Percentiles rank a stretch among this genome's conserved stretches.
phyloP scores from a whole-genome alignment of 1,139 yeast genomes.

The Arxiozyma bovina region DNA sequence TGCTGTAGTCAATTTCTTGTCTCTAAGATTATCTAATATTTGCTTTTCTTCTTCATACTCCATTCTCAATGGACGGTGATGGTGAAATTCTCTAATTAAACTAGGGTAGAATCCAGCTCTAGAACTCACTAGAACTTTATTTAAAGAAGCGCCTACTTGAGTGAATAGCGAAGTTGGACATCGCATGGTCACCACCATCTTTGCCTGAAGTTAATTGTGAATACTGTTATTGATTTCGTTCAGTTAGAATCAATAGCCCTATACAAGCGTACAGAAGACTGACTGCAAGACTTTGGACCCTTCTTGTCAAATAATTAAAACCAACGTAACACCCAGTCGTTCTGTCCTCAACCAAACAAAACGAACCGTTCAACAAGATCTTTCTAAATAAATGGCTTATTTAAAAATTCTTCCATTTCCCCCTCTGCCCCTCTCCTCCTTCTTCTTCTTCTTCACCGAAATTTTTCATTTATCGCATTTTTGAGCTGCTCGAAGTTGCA shows the following conservation, averaged over 20 bases:
- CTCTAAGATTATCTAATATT: slow-evolving; percentile 48
- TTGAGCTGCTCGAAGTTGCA: no score
- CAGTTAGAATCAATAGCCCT: neutral
- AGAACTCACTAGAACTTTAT: neutral
- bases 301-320: no score
- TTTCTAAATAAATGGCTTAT: no score
- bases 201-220: neutral
- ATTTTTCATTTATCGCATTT: no score
- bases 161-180: neutral
- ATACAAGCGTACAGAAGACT: no score
- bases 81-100: slow-evolving; percentile 18
- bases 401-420: no score
- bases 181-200: neutral
- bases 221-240: neutral
- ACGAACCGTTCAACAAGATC: no score
- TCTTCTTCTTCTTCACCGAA: no score
- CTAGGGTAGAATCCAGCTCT: neutral
- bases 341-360: no score
- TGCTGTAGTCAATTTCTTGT: slow-evolving; percentile 42
- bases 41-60: slow-evolving; percentile 65
- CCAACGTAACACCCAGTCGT: neutral
- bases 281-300: no score
- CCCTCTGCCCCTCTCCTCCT: no score
- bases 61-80: slow-evolving; percentile 22
- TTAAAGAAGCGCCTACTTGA: neutral